Conservation (phyloP, 805 yeast genomes). For the Hanseniaspora meyeri region DNA sequence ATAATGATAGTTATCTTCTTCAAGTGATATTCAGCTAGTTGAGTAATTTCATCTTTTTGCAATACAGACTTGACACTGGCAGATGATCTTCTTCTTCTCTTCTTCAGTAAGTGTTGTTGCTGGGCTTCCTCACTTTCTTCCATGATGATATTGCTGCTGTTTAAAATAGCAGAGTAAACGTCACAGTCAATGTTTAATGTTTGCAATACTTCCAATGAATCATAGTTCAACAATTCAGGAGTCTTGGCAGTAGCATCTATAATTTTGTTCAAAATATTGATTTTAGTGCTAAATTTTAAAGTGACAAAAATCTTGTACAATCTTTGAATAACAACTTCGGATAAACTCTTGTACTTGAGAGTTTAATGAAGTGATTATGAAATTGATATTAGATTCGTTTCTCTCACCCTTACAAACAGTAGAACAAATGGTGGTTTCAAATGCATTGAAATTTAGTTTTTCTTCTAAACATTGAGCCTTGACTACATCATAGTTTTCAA, state of each 20-base stretch:
- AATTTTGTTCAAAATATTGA: conserved; percentile 45
- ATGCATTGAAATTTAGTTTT: conserved; percentile 38
- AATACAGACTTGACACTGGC: conserved; percentile 65
- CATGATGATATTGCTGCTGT: conserved; percentile 39
- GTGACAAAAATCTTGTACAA: conserved; percentile 43
- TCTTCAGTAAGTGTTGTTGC: conserved; percentile 43
- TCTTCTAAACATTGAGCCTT: conserved; percentile 33
- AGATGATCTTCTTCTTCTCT: conserved; percentile 74
- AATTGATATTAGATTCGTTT: conserved; percentile 42
- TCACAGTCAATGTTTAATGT: conserved; percentile 42
- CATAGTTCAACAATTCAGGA: conserved; percentile 31
- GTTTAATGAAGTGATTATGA: conserved; percentile 44
- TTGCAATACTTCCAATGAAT: conserved; percentile 43
- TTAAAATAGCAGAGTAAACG: conserved; percentile 47
- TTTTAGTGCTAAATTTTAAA: conserved; percentile 46
- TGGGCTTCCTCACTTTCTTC: conserved; percentile 31
- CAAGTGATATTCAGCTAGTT: conserved; percentile 65
- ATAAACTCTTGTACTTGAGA: conserved; percentile 33
- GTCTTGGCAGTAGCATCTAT: conserved; percentile 40
- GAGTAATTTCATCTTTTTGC: conserved; percentile 53
- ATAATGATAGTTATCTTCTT: conserved; percentile 64
- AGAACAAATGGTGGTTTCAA: conserved; percentile 49
- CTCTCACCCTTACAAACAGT: conserved; percentile 53
- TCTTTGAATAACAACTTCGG: conserved; percentile 39
- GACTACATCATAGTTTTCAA: conserved; percentile 37